Conservation (phyloP, 306 rosid genomes). For the Pyrus communis region DNA sequence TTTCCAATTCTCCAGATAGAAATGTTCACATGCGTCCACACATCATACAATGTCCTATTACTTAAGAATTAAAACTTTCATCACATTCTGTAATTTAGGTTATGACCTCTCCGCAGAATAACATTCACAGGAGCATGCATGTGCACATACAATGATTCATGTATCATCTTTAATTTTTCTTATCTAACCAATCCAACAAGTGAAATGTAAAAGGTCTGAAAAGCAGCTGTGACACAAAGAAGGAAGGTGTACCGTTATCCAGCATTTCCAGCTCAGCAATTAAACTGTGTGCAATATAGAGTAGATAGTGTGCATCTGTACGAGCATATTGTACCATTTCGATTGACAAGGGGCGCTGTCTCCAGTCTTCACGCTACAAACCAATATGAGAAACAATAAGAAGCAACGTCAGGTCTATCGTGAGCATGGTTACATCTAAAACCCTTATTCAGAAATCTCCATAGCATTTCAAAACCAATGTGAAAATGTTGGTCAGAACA, state of each 20-base stretch:
- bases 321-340: constrained; percentile 89
- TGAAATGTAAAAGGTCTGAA: constrained; percentile 4
- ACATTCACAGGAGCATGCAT: neutral
- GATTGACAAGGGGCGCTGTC: constrained; percentile 76
- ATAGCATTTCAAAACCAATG: neutral
- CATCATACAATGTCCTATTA: neutral
- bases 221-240: constrained; percentile 13
- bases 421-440: constrained; percentile 1
- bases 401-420: neutral
- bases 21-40: neutral
- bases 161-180: neutral
- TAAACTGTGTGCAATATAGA: constrained; percentile 69
- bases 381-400: constrained; percentile 7
- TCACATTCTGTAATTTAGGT: neutral
- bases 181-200: constrained; percentile 10
- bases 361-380: constrained; percentile 96
- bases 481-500: neutral
- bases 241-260: constrained; percentile 49
- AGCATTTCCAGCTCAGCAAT: constrained; percentile 57
- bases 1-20: neutral
- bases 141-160: neutral
- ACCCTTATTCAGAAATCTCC: neutral
- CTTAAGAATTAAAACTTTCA: neutral
- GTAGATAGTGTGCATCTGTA: constrained; percentile 86
- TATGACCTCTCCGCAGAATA: neutral